These are phyloP conservation scores for Termitomyces sp. DNA, from an alignment of 768 basidiomycete genomes.

Conservation along the genomic window DNA sequence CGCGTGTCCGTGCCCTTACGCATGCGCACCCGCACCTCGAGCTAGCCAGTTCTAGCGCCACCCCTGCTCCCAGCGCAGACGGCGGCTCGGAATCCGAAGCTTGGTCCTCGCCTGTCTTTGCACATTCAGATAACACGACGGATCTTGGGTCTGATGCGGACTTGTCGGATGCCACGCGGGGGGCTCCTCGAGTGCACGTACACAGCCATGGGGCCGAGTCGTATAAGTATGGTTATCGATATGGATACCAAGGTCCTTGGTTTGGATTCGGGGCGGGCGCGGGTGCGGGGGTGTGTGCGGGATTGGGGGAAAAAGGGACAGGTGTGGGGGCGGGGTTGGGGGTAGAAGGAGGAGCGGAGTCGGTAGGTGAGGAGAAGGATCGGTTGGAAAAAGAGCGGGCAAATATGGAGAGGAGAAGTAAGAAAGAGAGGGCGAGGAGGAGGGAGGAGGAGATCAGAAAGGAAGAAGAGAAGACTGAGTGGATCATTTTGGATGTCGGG, in stretches of 20 bases:
- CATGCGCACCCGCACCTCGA: background rate
- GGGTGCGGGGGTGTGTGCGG: too few relatives aligned
- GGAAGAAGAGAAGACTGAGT: slow-evolving; percentile 33
- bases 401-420: slow-evolving; percentile 10
- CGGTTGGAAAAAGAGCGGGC: slow-evolving; percentile 10
- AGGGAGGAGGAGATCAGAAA: slow-evolving; percentile 12
- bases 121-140: slow-evolving; percentile 21
- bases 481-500: slow-evolving; percentile 48
- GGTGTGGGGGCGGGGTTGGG: too few relatives aligned
- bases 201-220: slow-evolving; percentile 8
- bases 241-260: slow-evolving; percentile 19
- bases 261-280: too few relatives aligned
- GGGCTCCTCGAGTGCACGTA: slow-evolving; percentile 1
- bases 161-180: slow-evolving; percentile 1
- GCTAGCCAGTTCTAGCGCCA: background rate
- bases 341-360: background rate
- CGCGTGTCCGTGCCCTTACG: too few relatives aligned
- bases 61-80: background rate
- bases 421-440: slow-evolving; percentile 16
- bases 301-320: background rate
- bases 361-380: slow-evolving; percentile 8
- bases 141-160: slow-evolving; percentile 8
- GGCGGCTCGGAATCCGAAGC: slow-evolving; percentile 14
- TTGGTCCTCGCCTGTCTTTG: slow-evolving; percentile 37
- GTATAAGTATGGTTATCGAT: slow-evolving; percentile 17